A percentile compares a stretch with the other conserved stretches of the same genome.
phyloP scores from a whole-genome alignment of 2,329 filamentous ascomycete species.

The Hymenoscyphus occultus region DNA sequence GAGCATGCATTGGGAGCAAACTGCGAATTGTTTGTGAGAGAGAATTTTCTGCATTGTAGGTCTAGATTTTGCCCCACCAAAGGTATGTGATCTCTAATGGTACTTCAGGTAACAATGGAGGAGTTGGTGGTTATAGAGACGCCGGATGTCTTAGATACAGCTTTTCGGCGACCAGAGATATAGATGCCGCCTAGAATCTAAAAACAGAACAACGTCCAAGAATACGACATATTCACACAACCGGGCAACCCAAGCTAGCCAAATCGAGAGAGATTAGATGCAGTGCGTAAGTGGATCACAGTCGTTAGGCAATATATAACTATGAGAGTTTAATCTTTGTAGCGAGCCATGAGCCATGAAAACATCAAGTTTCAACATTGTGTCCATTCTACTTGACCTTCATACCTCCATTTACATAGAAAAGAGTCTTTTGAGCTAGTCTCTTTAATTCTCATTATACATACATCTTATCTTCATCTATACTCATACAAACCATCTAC shows the following conservation, averaged over 20 bases:
- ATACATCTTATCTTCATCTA: slow-evolving; percentile 1
- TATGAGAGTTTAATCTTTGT: too few relatives aligned
- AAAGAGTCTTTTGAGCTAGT: too few relatives aligned
- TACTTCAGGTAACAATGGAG: not conserved
- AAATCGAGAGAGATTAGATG: too few relatives aligned
- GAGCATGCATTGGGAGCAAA: not conserved
- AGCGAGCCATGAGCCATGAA: too few relatives aligned
- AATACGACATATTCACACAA: too few relatives aligned
- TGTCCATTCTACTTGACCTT: too few relatives aligned
- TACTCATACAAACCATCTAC: not conserved
- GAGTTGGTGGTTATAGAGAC: slow-evolving; percentile 1
- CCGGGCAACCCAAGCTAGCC: too few relatives aligned
- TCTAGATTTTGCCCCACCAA: not conserved
- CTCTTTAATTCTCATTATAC: not conserved
- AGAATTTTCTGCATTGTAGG: slow-evolving; percentile 1
- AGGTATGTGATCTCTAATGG: not conserved
- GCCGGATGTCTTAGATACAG: not conserved
- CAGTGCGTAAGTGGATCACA: too few relatives aligned
- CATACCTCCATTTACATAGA: too few relatives aligned
- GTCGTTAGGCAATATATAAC: too few relatives aligned
- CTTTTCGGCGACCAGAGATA: not conserved
- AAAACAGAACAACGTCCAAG: too few relatives aligned
- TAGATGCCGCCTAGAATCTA: not conserved
- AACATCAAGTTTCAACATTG: too few relatives aligned
- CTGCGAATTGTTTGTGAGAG: not conserved